These are phyloP conservation scores for Salvia hispanica DNA, from an alignment of 257 asterid species.

Conservation along the genomic window DNA sequence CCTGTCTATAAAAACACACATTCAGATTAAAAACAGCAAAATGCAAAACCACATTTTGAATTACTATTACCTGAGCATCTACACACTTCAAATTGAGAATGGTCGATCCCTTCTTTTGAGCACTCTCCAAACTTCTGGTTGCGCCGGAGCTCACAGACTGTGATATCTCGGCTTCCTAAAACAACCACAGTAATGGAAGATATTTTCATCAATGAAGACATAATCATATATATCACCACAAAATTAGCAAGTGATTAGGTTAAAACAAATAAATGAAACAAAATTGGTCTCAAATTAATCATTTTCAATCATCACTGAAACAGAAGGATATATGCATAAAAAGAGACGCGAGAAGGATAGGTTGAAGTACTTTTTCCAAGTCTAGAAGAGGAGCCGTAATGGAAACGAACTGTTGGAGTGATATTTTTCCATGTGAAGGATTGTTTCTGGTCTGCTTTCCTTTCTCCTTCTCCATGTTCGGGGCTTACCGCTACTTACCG, in stretches of 20 bases:
- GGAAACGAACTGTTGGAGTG: constrained; percentile 88
- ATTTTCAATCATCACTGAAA: neutral
- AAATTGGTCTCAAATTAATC: neutral
- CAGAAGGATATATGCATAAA: neutral
- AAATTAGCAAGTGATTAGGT: neutral
- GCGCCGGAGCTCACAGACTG: constrained; percentile 76
- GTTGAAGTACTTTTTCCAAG: constrained; percentile 71
- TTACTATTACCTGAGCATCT: constrained; percentile 73
- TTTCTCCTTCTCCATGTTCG: constrained; percentile 61
- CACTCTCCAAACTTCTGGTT: constrained; percentile 79
- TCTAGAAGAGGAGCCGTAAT: constrained; percentile 85
- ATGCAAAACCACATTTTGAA: neutral
- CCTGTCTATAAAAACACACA: constrained; percentile 69
- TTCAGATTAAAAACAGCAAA: constrained; percentile 20
- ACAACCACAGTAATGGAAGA: constrained; percentile 10
- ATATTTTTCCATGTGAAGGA: constrained; percentile 41
- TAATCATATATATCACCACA: constrained; percentile 16
- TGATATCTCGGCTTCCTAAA: constrained; percentile 91
- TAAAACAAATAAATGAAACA: neutral
- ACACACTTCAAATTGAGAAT: constrained; percentile 89
- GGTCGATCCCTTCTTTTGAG: constrained; percentile 90
- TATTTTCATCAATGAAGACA: constrained; percentile 5
- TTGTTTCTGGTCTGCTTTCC: constrained; percentile 38
- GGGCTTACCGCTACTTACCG: constrained; percentile 25
- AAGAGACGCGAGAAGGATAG: neutral